Base-by-base conservation (phyloP, 2,329 filamentous ascomycete species). In the Calonectria honghensis region DNA sequence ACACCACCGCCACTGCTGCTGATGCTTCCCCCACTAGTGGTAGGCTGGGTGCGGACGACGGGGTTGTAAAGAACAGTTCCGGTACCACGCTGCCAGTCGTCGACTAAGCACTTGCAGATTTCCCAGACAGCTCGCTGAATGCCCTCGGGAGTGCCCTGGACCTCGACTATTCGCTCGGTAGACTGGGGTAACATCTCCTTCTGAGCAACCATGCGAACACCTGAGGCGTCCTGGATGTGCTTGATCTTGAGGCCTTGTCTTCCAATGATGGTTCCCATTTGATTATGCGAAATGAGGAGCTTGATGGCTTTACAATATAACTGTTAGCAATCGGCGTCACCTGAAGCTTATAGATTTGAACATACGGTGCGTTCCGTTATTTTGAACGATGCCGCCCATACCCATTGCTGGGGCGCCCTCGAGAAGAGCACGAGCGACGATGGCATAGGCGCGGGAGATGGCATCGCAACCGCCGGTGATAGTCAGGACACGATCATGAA, bases 101-200 rank as follows among this genome's bases (percentile, higher is more conserved):
- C 97, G 75, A 99, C 94, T 76, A 99, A 91, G 86, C 97, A 99
- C 88, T 98, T 98, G 89, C 95, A 97, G 82, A 99, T 99, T 85
- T 99, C 97, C 97, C 97, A 98, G 70, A 98, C 91, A 76, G 97
- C 96, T 84, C 96, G 96, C 87, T 98, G 96, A 81, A 99, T 98
- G 75, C 96, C 96, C 70, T 98, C 96, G 20, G 97, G 96, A 24
- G 94, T 96, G 80, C 97, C 97, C 85, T 98, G 96, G 59, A 99
- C 94, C 85, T 99, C 97, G 78, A 99, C 97, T 81, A 99, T 96
- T 78, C 97, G 94, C 89, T 99, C 97, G 41, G 97, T 99, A 7
- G 97, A 99, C 86, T 99, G 97, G 45, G 97, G 97, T 10, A 99
- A 93, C 97, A 99, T 99, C 83, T 99, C 97, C 88, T 99, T 99